These are phyloP conservation scores for Xanthoparmelia taractica DNA, from an alignment of 495 filamentous ascomycete species.

Conservation along the genomic window DNA sequence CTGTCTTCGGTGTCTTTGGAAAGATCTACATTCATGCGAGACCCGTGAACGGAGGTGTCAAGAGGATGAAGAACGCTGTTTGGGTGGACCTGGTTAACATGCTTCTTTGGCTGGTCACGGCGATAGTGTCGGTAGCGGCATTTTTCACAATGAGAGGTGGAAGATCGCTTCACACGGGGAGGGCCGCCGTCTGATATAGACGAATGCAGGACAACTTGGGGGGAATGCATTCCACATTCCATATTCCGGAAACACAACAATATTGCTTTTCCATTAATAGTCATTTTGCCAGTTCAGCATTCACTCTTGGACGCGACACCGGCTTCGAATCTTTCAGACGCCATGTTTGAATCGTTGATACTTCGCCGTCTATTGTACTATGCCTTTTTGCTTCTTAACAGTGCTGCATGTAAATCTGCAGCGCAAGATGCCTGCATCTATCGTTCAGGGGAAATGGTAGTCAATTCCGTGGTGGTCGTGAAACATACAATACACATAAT, in stretches of 20 bases:
- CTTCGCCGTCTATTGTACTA: not conserved
- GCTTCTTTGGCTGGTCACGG: constrained; percentile 61
- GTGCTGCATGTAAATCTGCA: not conserved
- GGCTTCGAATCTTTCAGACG: too few species aligned
- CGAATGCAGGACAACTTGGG: not conserved
- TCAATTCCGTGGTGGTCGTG: constrained; percentile 12
- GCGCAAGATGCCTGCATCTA: constrained; percentile 13
- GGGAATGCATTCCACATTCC: not conserved
- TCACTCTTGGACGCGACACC: not conserved
- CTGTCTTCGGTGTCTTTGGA: constrained; percentile 75
- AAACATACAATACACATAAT: constrained; percentile 14
- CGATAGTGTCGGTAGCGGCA: constrained; percentile 35
- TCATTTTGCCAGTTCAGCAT: not conserved
- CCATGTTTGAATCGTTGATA: not conserved
- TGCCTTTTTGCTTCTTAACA: not conserved
- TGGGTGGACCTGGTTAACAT: constrained; percentile 74
- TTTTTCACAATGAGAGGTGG: constrained; percentile 27
- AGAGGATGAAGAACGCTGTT: constrained; percentile 76
- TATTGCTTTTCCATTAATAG: too few species aligned
- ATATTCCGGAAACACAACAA: not conserved
- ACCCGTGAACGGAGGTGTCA: constrained; percentile 49
- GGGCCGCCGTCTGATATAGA: constrained; percentile 22
- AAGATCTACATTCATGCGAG: constrained; percentile 67
- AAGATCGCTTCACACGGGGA: constrained; percentile 24
- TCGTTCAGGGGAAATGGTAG: not conserved